Evolutionary conservation across 2,329 filamentous ascomycete genomes (phyloP).

Genomic region (Trichoderma lentiforme): DNA sequence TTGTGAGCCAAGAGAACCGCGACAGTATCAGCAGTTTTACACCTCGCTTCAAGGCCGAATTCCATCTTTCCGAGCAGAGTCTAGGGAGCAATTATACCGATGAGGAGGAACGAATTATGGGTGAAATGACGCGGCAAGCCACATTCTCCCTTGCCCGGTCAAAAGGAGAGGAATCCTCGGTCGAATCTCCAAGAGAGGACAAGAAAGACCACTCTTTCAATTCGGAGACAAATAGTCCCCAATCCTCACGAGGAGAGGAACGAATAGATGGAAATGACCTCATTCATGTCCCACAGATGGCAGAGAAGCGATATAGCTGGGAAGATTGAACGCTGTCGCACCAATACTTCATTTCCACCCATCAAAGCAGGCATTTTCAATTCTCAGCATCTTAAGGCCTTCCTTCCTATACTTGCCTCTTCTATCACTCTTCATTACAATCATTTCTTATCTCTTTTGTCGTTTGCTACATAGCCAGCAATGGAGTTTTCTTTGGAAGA

Average conservation of each 20-base stretch:
- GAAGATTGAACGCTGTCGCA: slow-evolving; percentile 32
- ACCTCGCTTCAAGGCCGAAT: slow-evolving; percentile 13
- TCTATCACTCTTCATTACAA: neutral
- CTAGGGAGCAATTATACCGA: slow-evolving; percentile 57
- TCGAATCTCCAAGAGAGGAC: slow-evolving; percentile 1
- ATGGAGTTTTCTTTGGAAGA: slow-evolving; percentile 1
- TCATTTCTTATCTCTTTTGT: neutral
- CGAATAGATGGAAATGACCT: slow-evolving; percentile 47
- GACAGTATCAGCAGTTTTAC: neutral
- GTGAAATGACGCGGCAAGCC: slow-evolving; percentile 28
- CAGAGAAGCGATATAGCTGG: slow-evolving; percentile 51
- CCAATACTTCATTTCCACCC: neutral
- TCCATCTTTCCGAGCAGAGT: slow-evolving; percentile 33
- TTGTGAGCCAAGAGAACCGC: slow-evolving; percentile 12
- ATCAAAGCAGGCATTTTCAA: neutral
- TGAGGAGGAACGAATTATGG: slow-evolving; percentile 44
- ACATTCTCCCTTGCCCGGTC: slow-evolving; percentile 19
- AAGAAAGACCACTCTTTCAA: neutral
- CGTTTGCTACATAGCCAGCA: neutral
- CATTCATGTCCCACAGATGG: slow-evolving; percentile 50
- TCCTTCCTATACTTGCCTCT: neutral
- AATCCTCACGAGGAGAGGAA: slow-evolving; percentile 32
- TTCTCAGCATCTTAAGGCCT: neutral
- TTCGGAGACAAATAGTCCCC: slow-evolving; percentile 5
- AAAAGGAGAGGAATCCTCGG: neutral